phyloP scores from a whole-genome alignment of 768 basidiomycete genomes.

The Roridomyces roridus region DNA sequence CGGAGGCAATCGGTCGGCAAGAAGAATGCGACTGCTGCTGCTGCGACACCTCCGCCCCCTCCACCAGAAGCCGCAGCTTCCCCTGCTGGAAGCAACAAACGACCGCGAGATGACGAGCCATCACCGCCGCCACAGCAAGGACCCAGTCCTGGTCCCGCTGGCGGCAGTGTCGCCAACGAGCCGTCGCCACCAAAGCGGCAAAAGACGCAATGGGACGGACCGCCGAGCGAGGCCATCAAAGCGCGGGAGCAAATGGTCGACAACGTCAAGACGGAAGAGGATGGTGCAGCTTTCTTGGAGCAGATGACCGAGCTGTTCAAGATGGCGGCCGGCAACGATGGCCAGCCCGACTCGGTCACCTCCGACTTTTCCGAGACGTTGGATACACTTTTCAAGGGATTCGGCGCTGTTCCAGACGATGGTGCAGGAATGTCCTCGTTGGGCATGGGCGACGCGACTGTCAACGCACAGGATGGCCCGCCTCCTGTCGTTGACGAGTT shows the following conservation, averaged over 20 bases:
- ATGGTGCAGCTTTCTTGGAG: conserved; percentile 66
- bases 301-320: conserved; percentile 69
- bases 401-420: conserved; percentile 40
- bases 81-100: conserved; percentile 44
- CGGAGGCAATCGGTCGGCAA: conserved; percentile 38
- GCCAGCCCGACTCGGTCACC: conserved; percentile 45
- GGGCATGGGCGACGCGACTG: conserved; percentile 39
- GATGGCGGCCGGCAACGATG: conserved; percentile 51
- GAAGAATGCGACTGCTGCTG: neutral
- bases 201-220: conserved; percentile 76
- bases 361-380: conserved; percentile 65
- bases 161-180: conserved; percentile 44
- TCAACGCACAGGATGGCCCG: conserved; percentile 26
- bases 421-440: conserved; percentile 39
- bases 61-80: conserved; percentile 25
- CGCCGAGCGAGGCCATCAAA: conserved; percentile 55
- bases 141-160: conserved; percentile 29
- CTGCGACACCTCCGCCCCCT: conserved; percentile 23
- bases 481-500: conserved; percentile 52
- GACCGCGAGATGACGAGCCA: conserved; percentile 61
- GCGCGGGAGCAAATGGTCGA: conserved; percentile 49
- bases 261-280: conserved; percentile 70
- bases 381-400: conserved; percentile 68
- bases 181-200: conserved; percentile 75
- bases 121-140: conserved; percentile 28